Evolutionary conservation across 2,329 filamentous ascomycete species (phyloP), one percentile per base, ranked within the genome.

Genomic region (Calonectria crousiana): DNA sequence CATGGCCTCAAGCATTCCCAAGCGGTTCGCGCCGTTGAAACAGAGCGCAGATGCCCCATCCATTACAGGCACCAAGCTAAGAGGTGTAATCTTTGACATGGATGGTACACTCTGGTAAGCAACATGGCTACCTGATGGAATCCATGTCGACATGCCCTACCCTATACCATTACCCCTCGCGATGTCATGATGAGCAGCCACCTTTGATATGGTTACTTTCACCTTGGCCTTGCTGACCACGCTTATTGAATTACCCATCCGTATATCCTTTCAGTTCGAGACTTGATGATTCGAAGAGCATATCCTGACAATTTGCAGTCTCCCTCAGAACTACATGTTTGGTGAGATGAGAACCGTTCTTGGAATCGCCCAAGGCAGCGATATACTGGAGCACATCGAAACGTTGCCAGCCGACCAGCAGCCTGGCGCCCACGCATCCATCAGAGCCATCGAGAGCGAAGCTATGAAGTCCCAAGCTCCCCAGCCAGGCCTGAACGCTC

Each of bases 241-340:
- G 3, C 18, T 36, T 18, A 23, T 23, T 18, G 9, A 38, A 16
- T 4, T 56, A 1, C 1, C 9, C 20, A 20, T 32, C 16, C 28
- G 6, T 5, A 32, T 11, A 32, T 11, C n/a, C 2, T 53, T n/a
- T 18, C 8, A 41, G 0, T 49, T 8, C 3, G 13, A 23, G 23
- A n/a, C 13, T 52, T 3, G 26, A 14, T 53, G 6, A 4, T 52
- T 6, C 18, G 8, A 14, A 41, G 34, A 9, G 4, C 2, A 8
- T 11, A 28, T 52, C 10, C 71, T 73, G 32, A 73, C n/a, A 0
- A 2, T 53, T 67, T 20, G 11, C 76, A 98, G 95, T 83, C 87
- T 96, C 72, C 96, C 96, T 0, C 96, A 98, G 85, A 97, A 94
- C 79, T 95, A 98, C 89, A 99, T 98, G 96, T 98, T 98, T 85